These are phyloP conservation scores for Eutrema yunnanense DNA, from an alignment of 345 rosid genomes.

Conservation along the genomic window DNA sequence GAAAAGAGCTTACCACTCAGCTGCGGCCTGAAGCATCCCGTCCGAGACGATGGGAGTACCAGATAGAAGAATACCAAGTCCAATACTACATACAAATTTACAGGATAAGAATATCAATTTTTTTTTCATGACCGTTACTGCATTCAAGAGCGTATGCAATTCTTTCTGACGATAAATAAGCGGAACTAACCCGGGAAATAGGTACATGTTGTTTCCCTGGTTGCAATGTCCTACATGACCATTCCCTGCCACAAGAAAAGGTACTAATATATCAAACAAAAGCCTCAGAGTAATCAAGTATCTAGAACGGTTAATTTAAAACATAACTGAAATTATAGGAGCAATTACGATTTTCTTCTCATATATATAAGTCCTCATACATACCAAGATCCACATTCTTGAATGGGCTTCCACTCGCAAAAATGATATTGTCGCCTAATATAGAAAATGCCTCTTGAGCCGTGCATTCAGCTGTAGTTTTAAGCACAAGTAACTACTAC, in stretches of 20 bases:
- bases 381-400: slow-evolving; percentile 80
- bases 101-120: not conserved
- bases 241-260: slow-evolving; percentile 45
- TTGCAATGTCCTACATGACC: slow-evolving; percentile 83
- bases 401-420: slow-evolving; percentile 98
- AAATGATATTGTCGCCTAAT: slow-evolving; percentile 84
- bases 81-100: slow-evolving; percentile 54
- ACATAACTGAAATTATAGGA: not conserved
- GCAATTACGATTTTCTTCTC: not conserved
- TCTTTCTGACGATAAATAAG: not conserved
- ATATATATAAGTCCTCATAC: slow-evolving; percentile 17
- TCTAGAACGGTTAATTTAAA: not conserved
- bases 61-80: slow-evolving; percentile 94
- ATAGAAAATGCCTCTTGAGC: slow-evolving; percentile 90
- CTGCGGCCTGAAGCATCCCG: slow-evolving; percentile 99
- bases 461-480: slow-evolving; percentile 82
- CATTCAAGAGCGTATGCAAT: not conserved
- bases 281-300: not conserved
- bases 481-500: not conserved
- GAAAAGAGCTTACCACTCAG: slow-evolving; percentile 62
- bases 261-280: slow-evolving; percentile 5
- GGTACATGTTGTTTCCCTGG: slow-evolving; percentile 49
- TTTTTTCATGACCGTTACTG: not conserved
- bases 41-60: slow-evolving; percentile 82
- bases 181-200: slow-evolving; percentile 37